Evolutionary conservation across 192 early-diverging fungal species (phyloP).

Genomic region (Phlyctochytrium bullatum): DNA sequence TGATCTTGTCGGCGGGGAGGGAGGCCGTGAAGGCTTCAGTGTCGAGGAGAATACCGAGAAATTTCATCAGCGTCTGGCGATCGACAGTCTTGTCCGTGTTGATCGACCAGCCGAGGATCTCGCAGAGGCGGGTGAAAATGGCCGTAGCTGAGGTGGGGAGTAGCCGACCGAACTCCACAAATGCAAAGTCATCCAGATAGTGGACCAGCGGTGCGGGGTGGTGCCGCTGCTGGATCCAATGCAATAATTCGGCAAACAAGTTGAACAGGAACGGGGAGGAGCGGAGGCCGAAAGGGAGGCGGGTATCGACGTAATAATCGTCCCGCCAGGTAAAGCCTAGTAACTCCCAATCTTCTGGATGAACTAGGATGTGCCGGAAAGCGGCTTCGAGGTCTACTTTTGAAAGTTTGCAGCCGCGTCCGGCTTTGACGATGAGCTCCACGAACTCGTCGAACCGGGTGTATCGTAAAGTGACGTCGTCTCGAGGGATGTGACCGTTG

Average conservation of each 20-base stretch:
- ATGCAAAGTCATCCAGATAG: constrained; percentile 14
- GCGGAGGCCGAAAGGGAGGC: constrained; percentile 11
- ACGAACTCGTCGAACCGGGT: constrained; percentile 3
- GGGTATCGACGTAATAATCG: constrained; percentile 3
- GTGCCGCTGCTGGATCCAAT: constrained; percentile 2
- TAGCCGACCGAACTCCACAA: constrained; percentile 2
- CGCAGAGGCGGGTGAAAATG: too few relatives aligned
- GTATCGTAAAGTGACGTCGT: not conserved
- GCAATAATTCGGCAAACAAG: constrained; percentile 11
- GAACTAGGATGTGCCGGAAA: constrained; percentile 13
- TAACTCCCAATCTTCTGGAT: not conserved
- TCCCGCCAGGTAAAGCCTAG: constrained; percentile 7
- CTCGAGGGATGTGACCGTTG: not conserved
- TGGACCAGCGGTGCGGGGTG: too few relatives aligned
- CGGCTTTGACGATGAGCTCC: not conserved
- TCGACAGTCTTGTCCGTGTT: constrained; percentile 8
- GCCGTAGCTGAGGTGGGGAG: not conserved
- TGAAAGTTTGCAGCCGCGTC: not conserved
- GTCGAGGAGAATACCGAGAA: constrained; percentile 7
- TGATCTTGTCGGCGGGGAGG: not conserved
- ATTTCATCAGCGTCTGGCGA: not conserved
- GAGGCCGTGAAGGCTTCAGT: not conserved
- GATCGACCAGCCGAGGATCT: not conserved
- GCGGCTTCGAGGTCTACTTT: constrained; percentile 7
- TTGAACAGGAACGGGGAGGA: constrained; percentile 21